These are phyloP conservation scores for Verticillium albo-atrum DNA, from an alignment of 2,329 filamentous ascomycete genomes.

Conservation along the genomic window DNA sequence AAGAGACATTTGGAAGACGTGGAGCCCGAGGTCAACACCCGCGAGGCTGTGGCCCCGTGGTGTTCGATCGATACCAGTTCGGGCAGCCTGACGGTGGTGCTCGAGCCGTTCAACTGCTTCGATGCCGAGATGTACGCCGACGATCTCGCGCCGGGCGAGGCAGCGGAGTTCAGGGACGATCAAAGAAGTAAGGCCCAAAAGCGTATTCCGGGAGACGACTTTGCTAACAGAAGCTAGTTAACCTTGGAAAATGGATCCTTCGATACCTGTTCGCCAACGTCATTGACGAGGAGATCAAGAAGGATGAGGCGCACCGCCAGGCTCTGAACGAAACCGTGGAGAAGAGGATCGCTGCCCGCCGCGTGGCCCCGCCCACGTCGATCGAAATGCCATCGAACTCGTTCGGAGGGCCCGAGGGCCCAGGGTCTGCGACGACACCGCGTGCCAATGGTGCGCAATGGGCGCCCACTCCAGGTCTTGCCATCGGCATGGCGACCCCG, in stretches of 20 bases:
- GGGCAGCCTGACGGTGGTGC: slow-evolving; percentile 80
- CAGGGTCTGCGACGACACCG: slow-evolving; percentile 51
- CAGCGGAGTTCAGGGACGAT: slow-evolving; percentile 83
- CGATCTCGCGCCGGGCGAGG: slow-evolving; percentile 69
- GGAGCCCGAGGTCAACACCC: slow-evolving; percentile 77
- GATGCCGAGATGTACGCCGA: slow-evolving; percentile 97
- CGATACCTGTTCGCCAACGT: slow-evolving; percentile 86
- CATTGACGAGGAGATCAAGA: slow-evolving; percentile 83
- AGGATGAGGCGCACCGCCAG: slow-evolving; percentile 71
- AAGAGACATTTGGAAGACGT: slow-evolving; percentile 94
- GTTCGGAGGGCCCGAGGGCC: slow-evolving; percentile 25
- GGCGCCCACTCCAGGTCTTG: slow-evolving; percentile 67
- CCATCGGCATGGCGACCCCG: slow-evolving; percentile 74
- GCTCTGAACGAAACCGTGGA: slow-evolving; percentile 60
- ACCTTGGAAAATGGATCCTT: slow-evolving; percentile 93
- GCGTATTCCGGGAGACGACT: neutral
- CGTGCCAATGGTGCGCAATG: slow-evolving; percentile 60
- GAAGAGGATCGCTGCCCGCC: slow-evolving; percentile 50
- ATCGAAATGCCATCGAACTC: slow-evolving; percentile 40
- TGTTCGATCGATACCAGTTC: slow-evolving; percentile 93
- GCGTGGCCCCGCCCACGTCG: slow-evolving; percentile 54
- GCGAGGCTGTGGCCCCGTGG: slow-evolving; percentile 90
- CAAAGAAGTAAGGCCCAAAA: slow-evolving; percentile 67
- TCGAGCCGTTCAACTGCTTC: slow-evolving; percentile 95
- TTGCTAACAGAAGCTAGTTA: slow-evolving; percentile 56